A percentile compares a stretch with the other conserved stretches of the same genome.
Evolutionary conservation across 140 eudicot genomes (phyloP).

Genomic region (Erigeron philadelphicus): DNA sequence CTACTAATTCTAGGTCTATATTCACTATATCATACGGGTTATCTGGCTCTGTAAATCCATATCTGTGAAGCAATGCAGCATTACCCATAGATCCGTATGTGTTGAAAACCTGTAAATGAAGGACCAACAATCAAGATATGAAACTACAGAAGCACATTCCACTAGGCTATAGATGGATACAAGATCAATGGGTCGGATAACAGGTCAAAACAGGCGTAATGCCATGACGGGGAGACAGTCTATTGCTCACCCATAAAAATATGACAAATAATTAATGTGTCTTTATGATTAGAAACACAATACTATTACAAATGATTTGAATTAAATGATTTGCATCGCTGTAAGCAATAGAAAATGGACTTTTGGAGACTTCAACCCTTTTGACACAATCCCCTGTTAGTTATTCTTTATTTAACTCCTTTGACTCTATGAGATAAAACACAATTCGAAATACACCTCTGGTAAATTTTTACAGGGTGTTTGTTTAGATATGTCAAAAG

Average conservation of each 20-base stretch:
- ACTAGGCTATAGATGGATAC: neutral
- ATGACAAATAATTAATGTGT: neutral
- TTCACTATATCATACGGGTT: constrained; percentile 78
- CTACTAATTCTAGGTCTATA: constrained; percentile 66
- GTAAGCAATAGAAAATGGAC: no score
- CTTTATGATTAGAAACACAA: neutral
- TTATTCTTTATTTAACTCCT: no score
- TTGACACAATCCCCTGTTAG: no score
- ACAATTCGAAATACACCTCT: no score
- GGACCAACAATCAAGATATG: neutral
- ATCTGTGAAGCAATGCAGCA: constrained; percentile 96
- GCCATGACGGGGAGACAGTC: neutral
- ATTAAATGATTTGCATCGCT: no score
- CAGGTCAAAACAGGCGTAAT: neutral
- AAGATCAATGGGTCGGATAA: neutral
- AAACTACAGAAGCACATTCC: neutral
- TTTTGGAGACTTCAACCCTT: no score
- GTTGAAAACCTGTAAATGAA: constrained; percentile 66
- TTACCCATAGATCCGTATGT: constrained; percentile 88
- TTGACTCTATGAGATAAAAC: no score
- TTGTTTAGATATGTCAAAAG: no score
- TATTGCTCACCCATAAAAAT: no score
- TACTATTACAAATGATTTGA: no score
- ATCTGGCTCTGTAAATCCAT: constrained; percentile 80
- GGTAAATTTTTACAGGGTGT: no score